Base-by-base conservation (phyloP, 2,329 filamentous ascomycete species). In the Epichloe festucae region DNA sequence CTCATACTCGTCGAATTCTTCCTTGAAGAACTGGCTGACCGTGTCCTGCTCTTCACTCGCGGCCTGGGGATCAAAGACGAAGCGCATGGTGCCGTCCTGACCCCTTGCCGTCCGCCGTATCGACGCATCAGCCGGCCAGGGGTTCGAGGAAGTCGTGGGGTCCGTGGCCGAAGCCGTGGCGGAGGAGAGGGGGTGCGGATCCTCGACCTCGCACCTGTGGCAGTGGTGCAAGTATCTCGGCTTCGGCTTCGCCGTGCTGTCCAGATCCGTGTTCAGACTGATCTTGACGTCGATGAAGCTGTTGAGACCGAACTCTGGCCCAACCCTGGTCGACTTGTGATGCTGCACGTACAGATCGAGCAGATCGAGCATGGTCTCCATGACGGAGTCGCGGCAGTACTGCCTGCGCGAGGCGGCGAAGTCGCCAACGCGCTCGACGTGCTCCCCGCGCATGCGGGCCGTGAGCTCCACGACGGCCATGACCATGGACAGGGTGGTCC, bases 271-370 rank as follows among this genome's bases (percentile, higher is more conserved):
- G 67, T 97, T 96, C 55, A 96, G 75, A 23, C 80, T 76, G 56
- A 97, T 95, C 63, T 93, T 88, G 59, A 94, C 82, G 56, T 85
- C 81, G 62, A 97, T 87, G 64, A 95, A 91, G 50, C 77, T 78
- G 58, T 91, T 84, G 43, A 91, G 74, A 46, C 84, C 79, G 66
- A 88, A 85, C 46, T 78, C 72, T 15, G 78, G 73, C 6, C 89
- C 90, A 19, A 95, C 73, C 48, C 84, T 81, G 36, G 89, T 95
- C 49, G 77, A 74, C 57, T 80, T 78, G 51, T 81, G 80, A 63
- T 94, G 85, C 62, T 95, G 87, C 0, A 89, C 93, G 67, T 96
- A 97, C 3, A 97, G 77, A 62, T 98, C 91, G 27, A 97, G 77
- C 0, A 96, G 75, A 63, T 97, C 93, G 40, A 96, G 80, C 60